A percentile compares a stretch with the other conserved stretches of the same genome.
Evolutionary conservation across 78 protist species (phyloP).

Genomic region (Speleostelium caveatum): DNA sequence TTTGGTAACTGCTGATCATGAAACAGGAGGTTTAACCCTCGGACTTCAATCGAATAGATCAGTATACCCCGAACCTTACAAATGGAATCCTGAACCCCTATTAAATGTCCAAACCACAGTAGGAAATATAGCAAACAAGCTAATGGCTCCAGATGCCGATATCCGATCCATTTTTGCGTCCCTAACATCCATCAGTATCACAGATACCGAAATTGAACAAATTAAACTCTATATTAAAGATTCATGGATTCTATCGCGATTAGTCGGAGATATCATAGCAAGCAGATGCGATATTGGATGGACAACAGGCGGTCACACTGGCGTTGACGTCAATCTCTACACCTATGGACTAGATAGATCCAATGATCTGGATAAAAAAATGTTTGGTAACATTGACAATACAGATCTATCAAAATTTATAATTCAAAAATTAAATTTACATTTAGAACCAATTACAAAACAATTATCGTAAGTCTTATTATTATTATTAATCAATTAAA

Average conservation of each 20-base stretch:
- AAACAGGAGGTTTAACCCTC: conserved; percentile 86
- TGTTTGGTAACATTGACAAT: conserved; percentile 27
- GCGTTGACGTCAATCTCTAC: conserved; percentile 81
- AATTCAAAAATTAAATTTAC: neutral
- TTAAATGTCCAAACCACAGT: conserved; percentile 18
- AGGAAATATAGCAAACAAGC: neutral
- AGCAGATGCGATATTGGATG: conserved; percentile 31
- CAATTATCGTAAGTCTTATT: neutral
- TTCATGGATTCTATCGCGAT: neutral
- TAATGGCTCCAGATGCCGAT: neutral
- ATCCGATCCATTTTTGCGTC: neutral
- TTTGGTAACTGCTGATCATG: conserved; percentile 84
- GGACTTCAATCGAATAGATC: conserved; percentile 12
- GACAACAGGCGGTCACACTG: conserved; percentile 78
- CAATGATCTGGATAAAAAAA: neutral
- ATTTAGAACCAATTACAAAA: conserved; percentile 18
- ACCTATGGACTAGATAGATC: conserved; percentile 15
- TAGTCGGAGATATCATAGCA: conserved; percentile 12
- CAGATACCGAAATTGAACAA: neutral
- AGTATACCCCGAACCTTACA: conserved; percentile 1
- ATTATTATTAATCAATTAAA: too few species aligned
- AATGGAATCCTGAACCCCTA: conserved; percentile 43
- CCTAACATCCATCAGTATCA: neutral
- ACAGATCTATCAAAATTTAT: conserved; percentile 34
- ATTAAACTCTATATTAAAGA: neutral